Evolutionary conservation across 2,329 filamentous ascomycete species (phyloP).

Genomic region (Trichoderma simmonsii): DNA sequence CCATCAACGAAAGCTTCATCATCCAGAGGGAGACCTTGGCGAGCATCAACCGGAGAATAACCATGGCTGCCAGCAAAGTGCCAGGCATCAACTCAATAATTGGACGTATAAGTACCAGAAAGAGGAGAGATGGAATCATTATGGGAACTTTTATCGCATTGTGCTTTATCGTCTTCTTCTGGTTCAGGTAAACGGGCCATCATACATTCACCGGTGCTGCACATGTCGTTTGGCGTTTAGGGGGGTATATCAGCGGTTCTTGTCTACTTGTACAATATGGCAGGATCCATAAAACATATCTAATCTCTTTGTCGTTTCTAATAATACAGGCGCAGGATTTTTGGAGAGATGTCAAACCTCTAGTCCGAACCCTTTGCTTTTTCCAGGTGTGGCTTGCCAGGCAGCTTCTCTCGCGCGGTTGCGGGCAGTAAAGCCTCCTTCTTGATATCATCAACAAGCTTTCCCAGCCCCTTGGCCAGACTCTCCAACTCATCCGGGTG

Average conservation of each 20-base stretch:
- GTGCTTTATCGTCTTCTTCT: conserved; percentile 84
- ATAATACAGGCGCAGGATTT: conserved; percentile 22
- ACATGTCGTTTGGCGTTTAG: conserved; percentile 32
- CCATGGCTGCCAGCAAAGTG: conserved; percentile 82
- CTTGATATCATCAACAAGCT: conserved; percentile 58
- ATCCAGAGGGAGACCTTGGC: conserved; percentile 83
- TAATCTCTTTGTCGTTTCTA: background rate
- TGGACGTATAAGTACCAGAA: conserved; percentile 87
- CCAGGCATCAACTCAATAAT: conserved; percentile 93
- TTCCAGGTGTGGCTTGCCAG: conserved; percentile 32
- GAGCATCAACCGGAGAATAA: conserved; percentile 88
- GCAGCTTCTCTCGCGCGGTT: conserved; percentile 34
- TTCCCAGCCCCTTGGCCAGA: conserved; percentile 61
- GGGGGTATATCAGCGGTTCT: conserved; percentile 38
- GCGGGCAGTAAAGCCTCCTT: conserved; percentile 35
- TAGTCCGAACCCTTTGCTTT: conserved; percentile 26
- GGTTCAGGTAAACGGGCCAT: conserved; percentile 58
- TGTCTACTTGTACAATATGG: conserved; percentile 35
- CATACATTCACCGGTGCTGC: conserved; percentile 20
- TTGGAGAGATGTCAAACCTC: conserved; percentile 20
- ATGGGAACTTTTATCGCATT: conserved; percentile 87
- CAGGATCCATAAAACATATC: conserved; percentile 17
- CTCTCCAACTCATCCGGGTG: conserved; percentile 64
- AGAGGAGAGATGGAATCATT: conserved; percentile 91
- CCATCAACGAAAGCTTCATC: conserved; percentile 87